Conservation (phyloP, 352 stramenopile genomes). For the Globisporangium alternatum region DNA sequence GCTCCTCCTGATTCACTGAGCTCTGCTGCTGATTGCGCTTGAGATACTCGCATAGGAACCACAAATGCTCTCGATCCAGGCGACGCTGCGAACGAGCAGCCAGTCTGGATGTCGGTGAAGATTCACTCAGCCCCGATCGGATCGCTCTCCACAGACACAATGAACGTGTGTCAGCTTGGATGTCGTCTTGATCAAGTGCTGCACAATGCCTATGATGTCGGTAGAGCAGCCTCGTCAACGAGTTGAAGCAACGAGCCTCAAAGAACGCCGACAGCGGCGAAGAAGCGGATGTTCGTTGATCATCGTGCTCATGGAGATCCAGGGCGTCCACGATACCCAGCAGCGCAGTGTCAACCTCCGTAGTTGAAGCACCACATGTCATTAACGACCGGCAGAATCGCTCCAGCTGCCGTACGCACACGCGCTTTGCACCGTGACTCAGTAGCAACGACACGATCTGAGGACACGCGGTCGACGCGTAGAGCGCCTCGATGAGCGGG, state of each 20-base stretch:
- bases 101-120: not conserved
- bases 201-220: not conserved
- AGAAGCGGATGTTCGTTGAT: not conserved
- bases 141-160: conserved; percentile 7
- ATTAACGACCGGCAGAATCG: conserved; percentile 16
- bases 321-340: not conserved
- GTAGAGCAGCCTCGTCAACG: not conserved
- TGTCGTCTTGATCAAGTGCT: not conserved
- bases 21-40: not conserved
- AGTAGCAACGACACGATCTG: conserved; percentile 25
- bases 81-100: not conserved
- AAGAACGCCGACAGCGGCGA: conserved; percentile 6
- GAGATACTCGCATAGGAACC: conserved; percentile 18
- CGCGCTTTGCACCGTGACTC: conserved; percentile 19
- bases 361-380: not conserved
- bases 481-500: conserved; percentile 27
- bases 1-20: no score
- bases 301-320: not conserved
- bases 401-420: conserved; percentile 15
- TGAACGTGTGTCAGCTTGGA: not conserved
- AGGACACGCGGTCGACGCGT: conserved; percentile 8
- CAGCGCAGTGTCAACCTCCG: not conserved
- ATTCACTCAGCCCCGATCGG: not conserved
- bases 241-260: conserved; percentile 6
- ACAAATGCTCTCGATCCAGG: conserved; percentile 28